These are phyloP conservation scores for Sporodiniella umbellata DNA, from an alignment of 371 early-diverging fungal genomes.

Conservation along the genomic window DNA sequence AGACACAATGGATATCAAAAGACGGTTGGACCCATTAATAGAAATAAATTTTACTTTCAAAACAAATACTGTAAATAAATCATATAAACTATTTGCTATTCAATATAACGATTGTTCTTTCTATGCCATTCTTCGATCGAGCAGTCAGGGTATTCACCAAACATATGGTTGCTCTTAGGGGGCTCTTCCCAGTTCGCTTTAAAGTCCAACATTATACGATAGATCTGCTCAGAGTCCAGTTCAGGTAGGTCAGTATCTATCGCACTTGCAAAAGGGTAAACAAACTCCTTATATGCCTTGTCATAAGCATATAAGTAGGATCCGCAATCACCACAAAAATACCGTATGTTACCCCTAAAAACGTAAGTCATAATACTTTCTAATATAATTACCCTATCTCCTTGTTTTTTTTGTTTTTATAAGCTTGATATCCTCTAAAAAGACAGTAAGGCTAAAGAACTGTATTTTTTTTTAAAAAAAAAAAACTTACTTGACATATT, in stretches of 20 bases:
- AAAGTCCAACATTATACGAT: constrained; percentile 34
- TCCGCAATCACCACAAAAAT: constrained; percentile 48
- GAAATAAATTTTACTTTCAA: neutral
- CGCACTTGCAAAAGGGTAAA: constrained; percentile 43
- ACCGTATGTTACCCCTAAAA: constrained; percentile 39
- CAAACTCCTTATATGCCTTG: constrained; percentile 22
- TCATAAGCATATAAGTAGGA: constrained; percentile 40
- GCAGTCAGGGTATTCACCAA: constrained; percentile 33
- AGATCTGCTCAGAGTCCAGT: constrained; percentile 16
- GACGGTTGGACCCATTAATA: no score
- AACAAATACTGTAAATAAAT: no score
- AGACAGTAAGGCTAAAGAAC: no score
- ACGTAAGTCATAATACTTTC: neutral
- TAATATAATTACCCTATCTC: constrained; percentile 30
- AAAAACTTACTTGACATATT: constrained; percentile 26
- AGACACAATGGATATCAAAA: no score
- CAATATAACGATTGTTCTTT: constrained; percentile 5
- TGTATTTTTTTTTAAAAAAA: no score
- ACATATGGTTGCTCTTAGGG: constrained; percentile 4
- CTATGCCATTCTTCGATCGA: constrained; percentile 50
- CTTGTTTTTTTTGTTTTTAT: constrained; percentile 28
- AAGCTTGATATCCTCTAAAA: constrained; percentile 32
- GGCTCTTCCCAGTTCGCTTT: constrained; percentile 41
- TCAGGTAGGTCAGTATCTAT: constrained; percentile 38
- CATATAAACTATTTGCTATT: no score